Base-by-base conservation (phyloP, 2,329 filamentous ascomycete genomes). In the Gliomastix tumulicola region DNA sequence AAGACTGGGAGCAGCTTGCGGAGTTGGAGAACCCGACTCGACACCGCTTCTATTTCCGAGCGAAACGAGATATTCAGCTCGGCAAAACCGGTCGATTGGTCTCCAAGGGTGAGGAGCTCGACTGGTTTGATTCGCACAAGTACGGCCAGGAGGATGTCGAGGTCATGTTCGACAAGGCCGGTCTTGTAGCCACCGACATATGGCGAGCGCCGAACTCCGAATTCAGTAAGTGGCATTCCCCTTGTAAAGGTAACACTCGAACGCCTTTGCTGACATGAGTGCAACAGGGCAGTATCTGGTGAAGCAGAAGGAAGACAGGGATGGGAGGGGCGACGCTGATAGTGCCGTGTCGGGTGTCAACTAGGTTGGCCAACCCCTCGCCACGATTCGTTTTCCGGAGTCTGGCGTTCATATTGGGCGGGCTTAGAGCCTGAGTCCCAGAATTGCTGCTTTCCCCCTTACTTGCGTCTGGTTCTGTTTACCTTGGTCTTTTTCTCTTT, bases 51-150 rank as follows among this genome's bases (percentile, higher is more conserved):
- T 64, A 53, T 42, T 56, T 65, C 38, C 48, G 50, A 13, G 60
- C 62, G 19, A 60, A 56, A 20, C 49, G 45, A 13, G 53, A 61
- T 17, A 46, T 65, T 21, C 37, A 39, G 6, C 44, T 61, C 13
- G 36, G 41, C 8, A 47, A 41, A 13, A 41, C 53, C 20, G 44
- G 40, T 3, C 47, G 47, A 13, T 40, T 41, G 10, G 56, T 65
- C 27, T 36, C 42, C 28, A 35, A 47, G 16, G 60, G 55, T 12
- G 49, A 60, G 30, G 57, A 63, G 39, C 48, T 64, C 13, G 62
- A 65, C 41, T 65, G 62, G 62, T 65, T 65, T 40, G 62, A 65
- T 44, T 61, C 62, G 21, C 62, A 65, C 47, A 65, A 64, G 45
- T 63, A 64, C 33, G 48, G 50, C 32, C 55, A 61, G 43, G 40